These are phyloP conservation scores for Xylaria sp. DNA, from an alignment of 2,329 filamentous ascomycete genomes.

Conservation along the genomic window DNA sequence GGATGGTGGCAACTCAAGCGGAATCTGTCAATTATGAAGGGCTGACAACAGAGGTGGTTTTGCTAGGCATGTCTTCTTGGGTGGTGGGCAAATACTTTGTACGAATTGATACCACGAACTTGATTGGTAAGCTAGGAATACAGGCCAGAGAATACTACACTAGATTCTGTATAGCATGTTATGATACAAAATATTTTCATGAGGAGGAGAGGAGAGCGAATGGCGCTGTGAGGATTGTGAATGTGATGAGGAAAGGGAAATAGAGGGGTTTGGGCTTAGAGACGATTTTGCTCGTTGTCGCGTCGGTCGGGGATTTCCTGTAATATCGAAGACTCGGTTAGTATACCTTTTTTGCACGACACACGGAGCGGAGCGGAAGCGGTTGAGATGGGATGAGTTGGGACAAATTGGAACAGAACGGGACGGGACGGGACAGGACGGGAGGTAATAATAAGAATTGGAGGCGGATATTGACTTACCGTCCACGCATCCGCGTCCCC, in stretches of 20 bases:
- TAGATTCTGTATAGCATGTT: no score
- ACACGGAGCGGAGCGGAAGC: background rate
- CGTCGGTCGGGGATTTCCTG: slow-evolving; percentile 27
- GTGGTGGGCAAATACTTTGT: background rate
- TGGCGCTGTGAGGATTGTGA: no score
- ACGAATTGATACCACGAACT: background rate
- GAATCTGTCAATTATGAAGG: background rate
- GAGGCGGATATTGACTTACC: slow-evolving; percentile 45
- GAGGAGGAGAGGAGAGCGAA: no score
- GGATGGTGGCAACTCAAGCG: background rate
- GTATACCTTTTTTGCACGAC: background rate
- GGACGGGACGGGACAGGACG: no score
- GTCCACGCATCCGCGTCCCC: slow-evolving; percentile 76
- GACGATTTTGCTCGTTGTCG: slow-evolving; percentile 8
- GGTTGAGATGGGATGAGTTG: no score
- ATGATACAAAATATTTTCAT: background rate
- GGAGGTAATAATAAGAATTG: no score
- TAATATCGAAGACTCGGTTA: background rate
- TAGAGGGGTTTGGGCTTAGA: background rate
- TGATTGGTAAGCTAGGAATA: background rate
- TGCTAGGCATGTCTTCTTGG: no score
- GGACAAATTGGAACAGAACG: no score
- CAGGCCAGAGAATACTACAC: no score
- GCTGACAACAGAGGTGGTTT: background rate
- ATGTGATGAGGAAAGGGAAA: background rate